These are phyloP conservation scores for Paraurostyla sp. DNA, from an alignment of 73 alveolate genomes.

Conservation along the genomic window DNA sequence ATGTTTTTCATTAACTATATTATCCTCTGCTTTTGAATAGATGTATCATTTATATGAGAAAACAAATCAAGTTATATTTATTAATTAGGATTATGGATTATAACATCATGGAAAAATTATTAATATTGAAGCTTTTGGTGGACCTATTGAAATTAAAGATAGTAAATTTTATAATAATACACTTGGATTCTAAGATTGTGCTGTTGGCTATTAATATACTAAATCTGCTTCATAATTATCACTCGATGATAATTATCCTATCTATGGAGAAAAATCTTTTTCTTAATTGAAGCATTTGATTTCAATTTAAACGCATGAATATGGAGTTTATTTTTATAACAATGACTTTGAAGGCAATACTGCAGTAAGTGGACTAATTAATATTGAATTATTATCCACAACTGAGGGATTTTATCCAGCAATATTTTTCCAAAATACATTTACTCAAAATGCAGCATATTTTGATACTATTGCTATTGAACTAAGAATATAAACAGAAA, in stretches of 20 bases:
- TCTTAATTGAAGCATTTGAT: conserved; percentile 17
- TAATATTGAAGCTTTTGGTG: background rate
- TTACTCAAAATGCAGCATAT: background rate
- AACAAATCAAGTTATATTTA: background rate
- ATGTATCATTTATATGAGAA: background rate
- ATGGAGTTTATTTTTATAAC: background rate
- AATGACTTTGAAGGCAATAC: background rate
- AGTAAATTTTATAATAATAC: background rate
- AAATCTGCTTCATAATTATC: too few species aligned
- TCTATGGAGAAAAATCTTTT: background rate
- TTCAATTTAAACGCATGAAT: conserved; percentile 1
- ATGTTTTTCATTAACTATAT: background rate
- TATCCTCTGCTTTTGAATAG: background rate
- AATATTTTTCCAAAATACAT: background rate
- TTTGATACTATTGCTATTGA: background rate
- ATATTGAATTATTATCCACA: background rate
- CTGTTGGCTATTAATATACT: too few species aligned
- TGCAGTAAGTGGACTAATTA: background rate
- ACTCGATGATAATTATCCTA: too few species aligned
- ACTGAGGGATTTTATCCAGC: background rate
- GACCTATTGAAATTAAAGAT: background rate
- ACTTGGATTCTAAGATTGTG: background rate
- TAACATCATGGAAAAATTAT: conserved; percentile 10
- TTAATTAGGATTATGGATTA: conserved; percentile 15
- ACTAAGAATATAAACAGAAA: background rate